Evolutionary conservation across 176 grass and related monocot genomes (phyloP).

Genomic region (Zoysia pacifica): DNA sequence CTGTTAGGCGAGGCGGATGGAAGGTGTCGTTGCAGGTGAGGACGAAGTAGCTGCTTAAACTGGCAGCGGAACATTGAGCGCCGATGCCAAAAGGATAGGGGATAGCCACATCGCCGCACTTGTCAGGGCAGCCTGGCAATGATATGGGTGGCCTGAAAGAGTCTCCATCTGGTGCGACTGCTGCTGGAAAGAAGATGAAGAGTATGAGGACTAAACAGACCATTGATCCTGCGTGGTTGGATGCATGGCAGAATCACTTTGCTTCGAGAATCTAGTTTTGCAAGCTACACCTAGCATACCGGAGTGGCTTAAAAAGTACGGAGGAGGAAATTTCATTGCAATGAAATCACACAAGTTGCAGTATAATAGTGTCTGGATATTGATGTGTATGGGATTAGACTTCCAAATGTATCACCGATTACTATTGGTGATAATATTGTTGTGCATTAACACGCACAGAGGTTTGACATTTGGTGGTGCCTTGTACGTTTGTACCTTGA

Average conservation of each 20-base stretch:
- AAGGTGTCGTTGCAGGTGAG: constrained; percentile 26
- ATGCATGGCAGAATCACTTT: constrained; percentile 1
- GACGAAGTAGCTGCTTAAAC: not conserved
- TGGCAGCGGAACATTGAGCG: not conserved
- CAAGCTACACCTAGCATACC: not conserved
- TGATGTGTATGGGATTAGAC: not conserved
- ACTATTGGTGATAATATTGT: not conserved
- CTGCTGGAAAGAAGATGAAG: not conserved
- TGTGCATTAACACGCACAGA: not conserved
- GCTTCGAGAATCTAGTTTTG: not conserved
- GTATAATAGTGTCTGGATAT: not conserved
- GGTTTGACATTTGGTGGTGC: not conserved
- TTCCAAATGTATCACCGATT: not conserved
- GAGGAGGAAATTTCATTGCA: not conserved
- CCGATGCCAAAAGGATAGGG: constrained; percentile 48
- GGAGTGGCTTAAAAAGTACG: not conserved
- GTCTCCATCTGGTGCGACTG: not conserved
- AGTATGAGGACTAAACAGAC: not conserved
- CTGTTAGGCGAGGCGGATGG: constrained; percentile 26
- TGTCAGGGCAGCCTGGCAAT: constrained; percentile 28
- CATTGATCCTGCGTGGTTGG: not conserved
- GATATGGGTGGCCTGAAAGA: not conserved
- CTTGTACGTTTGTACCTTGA: not conserved
- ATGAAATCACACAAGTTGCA: not conserved
- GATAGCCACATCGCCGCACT: constrained; percentile 20